These are phyloP conservation scores for Apiospora kogelbergensis DNA, from an alignment of 2,329 filamentous ascomycete genomes.

Conservation along the genomic window DNA sequence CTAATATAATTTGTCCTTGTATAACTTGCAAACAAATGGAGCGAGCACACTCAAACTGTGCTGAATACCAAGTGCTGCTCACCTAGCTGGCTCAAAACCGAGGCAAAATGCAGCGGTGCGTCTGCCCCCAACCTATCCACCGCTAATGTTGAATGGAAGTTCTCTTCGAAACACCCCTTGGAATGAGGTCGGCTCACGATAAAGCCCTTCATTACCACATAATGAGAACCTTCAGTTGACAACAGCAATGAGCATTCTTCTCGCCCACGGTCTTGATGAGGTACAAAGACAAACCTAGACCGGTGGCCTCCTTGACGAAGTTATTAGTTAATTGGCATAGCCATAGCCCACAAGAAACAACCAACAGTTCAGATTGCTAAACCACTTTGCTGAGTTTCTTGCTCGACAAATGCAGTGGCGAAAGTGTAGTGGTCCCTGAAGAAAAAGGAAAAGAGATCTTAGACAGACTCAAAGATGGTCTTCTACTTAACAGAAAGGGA, in stretches of 20 bases:
- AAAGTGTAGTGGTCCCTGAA: background rate
- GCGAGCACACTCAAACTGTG: background rate
- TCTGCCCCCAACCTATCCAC: background rate
- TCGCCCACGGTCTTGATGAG: background rate
- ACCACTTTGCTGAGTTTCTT: background rate
- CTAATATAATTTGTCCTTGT: background rate
- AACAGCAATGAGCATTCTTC: background rate
- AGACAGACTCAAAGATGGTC: background rate
- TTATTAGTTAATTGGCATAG: background rate
- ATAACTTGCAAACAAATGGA: background rate
- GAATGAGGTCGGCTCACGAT: too few species aligned
- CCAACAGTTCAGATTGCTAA: background rate
- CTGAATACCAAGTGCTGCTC: background rate
- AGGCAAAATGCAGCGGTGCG: too few species aligned
- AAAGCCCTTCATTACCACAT: too few species aligned
- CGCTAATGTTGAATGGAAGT: background rate
- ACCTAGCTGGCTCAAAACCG: background rate
- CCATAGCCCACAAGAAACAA: background rate
- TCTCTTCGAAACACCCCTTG: too few species aligned
- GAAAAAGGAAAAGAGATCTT: too few species aligned
- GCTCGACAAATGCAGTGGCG: too few species aligned
- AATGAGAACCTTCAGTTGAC: too few species aligned
- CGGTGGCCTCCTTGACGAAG: background rate
- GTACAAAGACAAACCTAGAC: background rate
- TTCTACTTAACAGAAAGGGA: background rate